phyloP scores from a whole-genome alignment of 148 eudicot genomes.

The Chenopodium quinoa region DNA sequence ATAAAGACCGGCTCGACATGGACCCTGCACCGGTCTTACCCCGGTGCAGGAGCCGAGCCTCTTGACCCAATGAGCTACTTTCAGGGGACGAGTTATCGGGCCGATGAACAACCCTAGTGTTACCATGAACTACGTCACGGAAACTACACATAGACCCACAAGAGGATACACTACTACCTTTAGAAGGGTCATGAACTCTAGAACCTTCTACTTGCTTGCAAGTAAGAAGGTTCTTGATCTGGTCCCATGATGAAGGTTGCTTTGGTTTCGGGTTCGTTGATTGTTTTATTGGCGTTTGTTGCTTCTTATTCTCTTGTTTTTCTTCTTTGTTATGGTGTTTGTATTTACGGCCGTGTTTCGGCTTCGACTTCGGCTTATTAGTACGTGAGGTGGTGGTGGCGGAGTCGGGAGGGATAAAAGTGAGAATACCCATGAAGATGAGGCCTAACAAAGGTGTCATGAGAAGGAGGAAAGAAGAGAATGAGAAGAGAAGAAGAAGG shows the following conservation, averaged over 20 bases:
- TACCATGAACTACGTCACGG: constrained; percentile 68
- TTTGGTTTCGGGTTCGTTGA: background rate
- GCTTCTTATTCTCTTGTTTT: background rate
- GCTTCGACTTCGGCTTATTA: background rate
- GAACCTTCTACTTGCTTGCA: constrained; percentile 66
- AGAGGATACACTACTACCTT: constrained; percentile 24
- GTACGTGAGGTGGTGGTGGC: background rate
- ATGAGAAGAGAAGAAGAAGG: background rate
- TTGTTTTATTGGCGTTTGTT: background rate
- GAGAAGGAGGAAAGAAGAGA: background rate
- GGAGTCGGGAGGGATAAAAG: constrained; percentile 26
- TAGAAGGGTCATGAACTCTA: constrained; percentile 56
- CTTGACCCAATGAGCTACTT: constrained; percentile 51
- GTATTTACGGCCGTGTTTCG: background rate
- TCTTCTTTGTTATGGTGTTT: background rate
- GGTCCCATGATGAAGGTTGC: constrained; percentile 66
- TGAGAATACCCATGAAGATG: constrained; percentile 46
- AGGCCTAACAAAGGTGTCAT: constrained; percentile 7
- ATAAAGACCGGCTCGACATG: constrained; percentile 32
- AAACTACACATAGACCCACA: constrained; percentile 77
- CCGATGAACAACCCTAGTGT: constrained; percentile 75
- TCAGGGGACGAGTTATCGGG: constrained; percentile 83
- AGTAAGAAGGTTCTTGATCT: constrained; percentile 70
- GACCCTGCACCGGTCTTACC: constrained; percentile 28
- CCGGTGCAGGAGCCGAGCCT: constrained; percentile 42